Conservation (phyloP, 768 basidiomycete species). For the Boletus bicolor region DNA sequence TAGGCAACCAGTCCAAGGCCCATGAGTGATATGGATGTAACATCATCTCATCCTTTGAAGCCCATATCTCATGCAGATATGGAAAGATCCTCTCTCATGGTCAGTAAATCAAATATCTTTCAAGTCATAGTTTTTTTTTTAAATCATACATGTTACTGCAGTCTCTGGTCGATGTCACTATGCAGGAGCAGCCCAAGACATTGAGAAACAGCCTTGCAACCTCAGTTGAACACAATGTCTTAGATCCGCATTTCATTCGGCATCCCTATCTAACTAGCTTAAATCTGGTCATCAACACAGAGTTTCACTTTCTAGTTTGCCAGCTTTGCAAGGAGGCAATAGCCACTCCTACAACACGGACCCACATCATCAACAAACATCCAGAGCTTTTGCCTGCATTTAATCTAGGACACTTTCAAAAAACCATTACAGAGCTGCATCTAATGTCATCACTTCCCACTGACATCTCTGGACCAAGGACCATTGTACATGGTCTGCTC, state of each 20-base stretch:
- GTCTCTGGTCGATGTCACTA: too few relatives aligned
- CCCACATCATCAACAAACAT: background rate
- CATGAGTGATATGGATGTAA: too few relatives aligned
- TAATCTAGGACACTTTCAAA: background rate
- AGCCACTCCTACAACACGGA: accelerated
- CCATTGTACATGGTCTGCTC: background rate
- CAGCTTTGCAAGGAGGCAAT: background rate
- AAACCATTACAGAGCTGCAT: accelerated
- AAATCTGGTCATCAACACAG: background rate
- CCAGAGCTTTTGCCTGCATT: background rate
- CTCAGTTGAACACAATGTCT: too few relatives aligned
- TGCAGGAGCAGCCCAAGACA: too few relatives aligned
- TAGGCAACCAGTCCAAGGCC: too few relatives aligned
- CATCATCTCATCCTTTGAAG: too few relatives aligned
- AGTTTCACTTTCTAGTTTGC: background rate
- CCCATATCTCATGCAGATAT: too few relatives aligned
- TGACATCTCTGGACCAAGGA: background rate
- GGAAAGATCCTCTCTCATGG: too few relatives aligned
- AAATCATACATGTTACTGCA: too few relatives aligned
- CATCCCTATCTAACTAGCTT: background rate
- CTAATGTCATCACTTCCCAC: background rate
- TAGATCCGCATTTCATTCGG: background rate
- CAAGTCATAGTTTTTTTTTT: too few relatives aligned
- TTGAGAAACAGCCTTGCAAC: too few relatives aligned
- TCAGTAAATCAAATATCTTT: too few relatives aligned